Conservation (phyloP, 306 rosid genomes). For the Oemleria cerasiformis region DNA sequence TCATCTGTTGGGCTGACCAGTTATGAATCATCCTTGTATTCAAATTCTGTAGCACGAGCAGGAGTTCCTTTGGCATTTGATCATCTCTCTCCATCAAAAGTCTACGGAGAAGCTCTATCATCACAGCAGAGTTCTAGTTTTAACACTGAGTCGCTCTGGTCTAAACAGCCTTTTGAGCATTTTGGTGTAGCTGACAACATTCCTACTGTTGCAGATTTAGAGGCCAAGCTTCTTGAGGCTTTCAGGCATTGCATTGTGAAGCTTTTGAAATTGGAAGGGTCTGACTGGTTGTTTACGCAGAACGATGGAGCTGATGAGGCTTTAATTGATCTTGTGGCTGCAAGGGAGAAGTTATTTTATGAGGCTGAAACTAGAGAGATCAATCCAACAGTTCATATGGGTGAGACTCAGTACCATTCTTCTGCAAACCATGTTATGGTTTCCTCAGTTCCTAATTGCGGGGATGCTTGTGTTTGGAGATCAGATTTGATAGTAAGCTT, state of each 20-base stretch:
- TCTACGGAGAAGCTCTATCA: conserved; percentile 43
- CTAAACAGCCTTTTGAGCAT: conserved; percentile 87
- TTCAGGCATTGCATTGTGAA: conserved; percentile 74
- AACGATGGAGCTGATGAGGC: conserved; percentile 93
- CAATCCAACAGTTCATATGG: conserved; percentile 36
- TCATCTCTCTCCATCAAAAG: conserved; percentile 63
- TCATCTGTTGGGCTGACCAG: conserved; percentile 36
- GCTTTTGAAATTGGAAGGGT: conserved; percentile 87
- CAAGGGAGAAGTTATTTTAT: conserved; percentile 69
- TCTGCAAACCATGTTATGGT: conserved; percentile 44
- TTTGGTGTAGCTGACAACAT: conserved; percentile 67
- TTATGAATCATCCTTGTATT: conserved; percentile 40
- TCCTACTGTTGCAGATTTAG: conserved; percentile 46
- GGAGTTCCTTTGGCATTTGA: conserved; percentile 70
- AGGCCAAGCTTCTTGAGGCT: conserved; percentile 74
- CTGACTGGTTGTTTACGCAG: conserved; percentile 88
- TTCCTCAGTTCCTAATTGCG: conserved; percentile 75
- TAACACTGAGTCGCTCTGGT: conserved; percentile 75
- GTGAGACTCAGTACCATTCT: conserved; percentile 47
- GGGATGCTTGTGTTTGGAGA: conserved; percentile 92
- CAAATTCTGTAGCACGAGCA: conserved; percentile 49
- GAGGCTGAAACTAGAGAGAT: conserved; percentile 77
- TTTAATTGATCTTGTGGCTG: conserved; percentile 78
- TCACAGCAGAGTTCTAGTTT: conserved; percentile 58
- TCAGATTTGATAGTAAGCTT: conserved; percentile 77